Base-by-base conservation (phyloP, 2,329 filamentous ascomycete genomes). In the Zalaria obscura region DNA sequence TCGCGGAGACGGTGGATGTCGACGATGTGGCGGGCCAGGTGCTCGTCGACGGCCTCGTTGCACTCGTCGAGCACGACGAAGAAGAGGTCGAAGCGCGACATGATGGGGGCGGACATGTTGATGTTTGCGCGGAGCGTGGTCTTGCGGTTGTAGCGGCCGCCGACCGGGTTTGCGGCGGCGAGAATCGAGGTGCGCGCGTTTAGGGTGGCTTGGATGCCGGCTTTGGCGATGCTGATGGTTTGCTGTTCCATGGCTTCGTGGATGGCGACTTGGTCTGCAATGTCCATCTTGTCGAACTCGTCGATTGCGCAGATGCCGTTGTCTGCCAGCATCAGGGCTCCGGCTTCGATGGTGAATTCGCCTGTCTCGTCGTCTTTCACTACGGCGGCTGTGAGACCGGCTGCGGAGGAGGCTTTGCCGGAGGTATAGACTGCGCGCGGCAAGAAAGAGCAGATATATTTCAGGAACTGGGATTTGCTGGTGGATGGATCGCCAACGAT, bases 221-320 rank as follows among this genome's bases (percentile, higher is more conserved):
- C 91, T 66, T 98, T 98, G 45, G 91, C 89, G 55, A 98, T 98
- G 5, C 87, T 95, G 50, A 98, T 98, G 4, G 91, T 98, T 65
- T 98, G 91, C 68, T 98, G 91, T 75, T 98, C 91, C 91, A 98
- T 98, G 45, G 91, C 91, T 76, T 98, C 91, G 73, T 98, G 91
- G 55, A 98, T 98, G 50, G 91, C 91, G 42, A 98, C 91, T 66
- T 98, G 91, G 60, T 98, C 91, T 40, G 69, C 78, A 47, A 98
- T 83, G 55, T 98, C 91, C 91, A 98, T 98, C 69, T 98, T 98
- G 75, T 98, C 91, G 53, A 98, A 98, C 60, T 98, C 91, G 58
- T 98, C 91, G 58, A 98, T 98, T 45, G 87, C 88, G 62, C 91
- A 98, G 53, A 96, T 93, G 41, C 91, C 91, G 51, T 94, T 95